Conservation (phyloP, 345 rosid genomes). For the Eucalyptus caleyi region DNA sequence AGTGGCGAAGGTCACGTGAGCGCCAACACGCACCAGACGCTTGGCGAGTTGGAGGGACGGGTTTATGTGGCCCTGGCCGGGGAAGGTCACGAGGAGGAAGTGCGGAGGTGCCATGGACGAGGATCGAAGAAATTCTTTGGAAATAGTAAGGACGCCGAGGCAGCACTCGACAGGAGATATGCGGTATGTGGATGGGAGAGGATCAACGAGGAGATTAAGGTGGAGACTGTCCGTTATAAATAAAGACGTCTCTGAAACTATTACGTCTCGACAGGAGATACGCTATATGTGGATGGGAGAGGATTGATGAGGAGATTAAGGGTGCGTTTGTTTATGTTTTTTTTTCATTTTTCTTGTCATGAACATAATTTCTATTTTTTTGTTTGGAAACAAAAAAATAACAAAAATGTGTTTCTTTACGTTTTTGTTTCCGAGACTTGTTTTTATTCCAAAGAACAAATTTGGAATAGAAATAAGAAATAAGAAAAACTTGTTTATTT, state of each 20-base stretch:
- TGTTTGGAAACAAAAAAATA: too few relatives aligned
- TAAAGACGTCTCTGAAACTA: not conserved
- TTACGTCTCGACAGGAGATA: not conserved
- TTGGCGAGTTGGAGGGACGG: conserved; percentile 50
- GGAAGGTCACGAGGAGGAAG: not conserved
- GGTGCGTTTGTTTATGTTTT: too few relatives aligned
- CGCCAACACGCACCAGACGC: conserved; percentile 36
- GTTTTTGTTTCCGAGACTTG: too few relatives aligned
- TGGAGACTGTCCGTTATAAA: not conserved
- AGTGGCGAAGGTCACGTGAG: conserved; percentile 36
- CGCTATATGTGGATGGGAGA: too few relatives aligned
- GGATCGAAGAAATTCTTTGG: not conserved
- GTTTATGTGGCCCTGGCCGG: conserved; percentile 59
- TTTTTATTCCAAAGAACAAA: too few relatives aligned
- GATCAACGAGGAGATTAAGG: not conserved
- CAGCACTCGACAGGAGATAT: not conserved
- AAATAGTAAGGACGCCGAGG: not conserved
- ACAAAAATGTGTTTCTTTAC: too few relatives aligned
- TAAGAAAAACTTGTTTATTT: too few relatives aligned
- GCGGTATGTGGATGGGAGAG: not conserved
- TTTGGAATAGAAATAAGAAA: too few relatives aligned
- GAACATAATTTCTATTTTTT: too few relatives aligned
- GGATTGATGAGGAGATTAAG: too few relatives aligned
- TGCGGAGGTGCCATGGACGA: not conserved
- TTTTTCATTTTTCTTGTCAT: too few relatives aligned